Base-by-base conservation (phyloP, 352 stramenopile species). In the Blastocystis sp. region DNA sequence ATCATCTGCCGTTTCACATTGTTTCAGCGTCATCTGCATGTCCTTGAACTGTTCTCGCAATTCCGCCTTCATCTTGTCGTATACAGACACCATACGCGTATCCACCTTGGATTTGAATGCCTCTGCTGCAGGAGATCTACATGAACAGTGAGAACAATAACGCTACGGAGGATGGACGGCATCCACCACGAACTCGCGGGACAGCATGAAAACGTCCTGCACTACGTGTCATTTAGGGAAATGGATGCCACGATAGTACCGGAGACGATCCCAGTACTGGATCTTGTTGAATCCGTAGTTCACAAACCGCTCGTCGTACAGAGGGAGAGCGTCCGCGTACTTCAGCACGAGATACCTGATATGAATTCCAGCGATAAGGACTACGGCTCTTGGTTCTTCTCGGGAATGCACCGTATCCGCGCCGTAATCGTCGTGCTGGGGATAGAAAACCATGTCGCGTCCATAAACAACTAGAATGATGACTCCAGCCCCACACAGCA, bases 121-220 rank as follows among this genome's bases (percentile, higher is more conserved):
- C 35, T 66, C 61, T 66, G 61, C 12, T 66, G 2, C 6, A 2
- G 12, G 2, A 66, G 61, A 66, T 66, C 61, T 66, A 12, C n/a
- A n/a, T n/a, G n/a, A n/a, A n/a, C n/a, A n/a, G n/a, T n/a, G n/a
- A n/a, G n/a, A n/a, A n/a, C n/a, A n/a, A n/a, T n/a, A n/a, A n/a
- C n/a, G 21, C 24, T 35, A 74, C 63, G 19, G 31, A 74, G 63
- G n/a, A 74, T 9, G 63, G 1, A 33, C 26, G 21, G 45, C 1
- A 74, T 37, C 63, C 1, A 74, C 63, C 1, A 16, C 66, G 45
- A 77, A 77, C 21, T 35, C 66, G 45, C 50, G 66, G 16, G 66
- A 19, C 16, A 77, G 2, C 1, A 77, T 21, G 33, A 50, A 51
- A 3, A 77, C 37, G 31, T 77, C 31, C 24, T 77, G 21, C n/a